Base-by-base conservation (phyloP, 768 basidiomycete species). In the Pseudohyphozyma bogoriensis region DNA sequence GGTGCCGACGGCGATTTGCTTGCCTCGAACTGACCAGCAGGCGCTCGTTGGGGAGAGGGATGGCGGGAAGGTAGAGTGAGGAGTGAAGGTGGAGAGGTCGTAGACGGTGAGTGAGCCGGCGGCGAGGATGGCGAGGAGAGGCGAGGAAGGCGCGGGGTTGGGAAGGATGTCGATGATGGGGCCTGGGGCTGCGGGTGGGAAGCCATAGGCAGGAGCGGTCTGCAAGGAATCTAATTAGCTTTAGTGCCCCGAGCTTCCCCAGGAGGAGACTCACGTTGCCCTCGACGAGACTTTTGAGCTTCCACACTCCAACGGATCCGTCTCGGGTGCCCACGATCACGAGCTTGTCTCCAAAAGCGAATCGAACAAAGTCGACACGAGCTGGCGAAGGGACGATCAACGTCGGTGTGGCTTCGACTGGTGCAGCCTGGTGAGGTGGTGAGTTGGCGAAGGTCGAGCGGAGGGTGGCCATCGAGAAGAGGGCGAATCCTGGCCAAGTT, bases 1-100 rank as follows among this genome's bases (percentile, higher is more conserved):
- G 2, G 68, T 71, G 11, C 77, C 76, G 10, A 73, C 60, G 7
- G 72, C 73, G 16, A 77, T 62, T 56, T 77, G 76, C 63, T 76
- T 77, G 51, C 77, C 77, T 56, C 75, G 75, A 22, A 73, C 74
- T 3, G 74, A 75, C 77, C 77, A 78, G 64, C 73, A 72, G 20
- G 71, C 74, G 62, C 60, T 36, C 4, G 59, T 54, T 29, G 65
- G 64, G 15, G 35, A 22, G 37, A 49, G n/a, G 26, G 49, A 9
- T 28, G 37, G 15, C 20, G 54, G 62, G 51, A 64, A 56, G 22
- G 44, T 45, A 4, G 36, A 8, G n/a, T 36, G 11, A 16, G 40
- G 29, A 1, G 65, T 16, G 53, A 28, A 5, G 16, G 61, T 29
- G 12, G 40, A 24, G 61, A 63, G 52, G 59, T 46, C 22, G 62